Percentiles rank a stretch among this genome's conserved stretches.
phyloP scores from a whole-genome alignment of 257 asterid genomes.

The Solanum bulbocastanum region DNA sequence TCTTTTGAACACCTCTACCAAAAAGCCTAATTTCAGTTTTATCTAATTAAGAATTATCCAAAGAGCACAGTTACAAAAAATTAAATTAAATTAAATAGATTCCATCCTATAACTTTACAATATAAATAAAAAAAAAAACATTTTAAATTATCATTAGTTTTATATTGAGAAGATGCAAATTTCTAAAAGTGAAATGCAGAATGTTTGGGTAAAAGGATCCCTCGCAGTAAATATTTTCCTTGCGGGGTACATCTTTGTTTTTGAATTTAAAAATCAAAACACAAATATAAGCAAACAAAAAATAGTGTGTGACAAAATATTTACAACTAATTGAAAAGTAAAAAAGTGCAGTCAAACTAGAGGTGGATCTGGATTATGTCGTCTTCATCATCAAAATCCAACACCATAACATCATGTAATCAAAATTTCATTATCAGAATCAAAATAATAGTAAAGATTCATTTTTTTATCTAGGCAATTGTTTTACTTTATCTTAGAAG shows the following conservation, averaged over 20 bases:
- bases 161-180: not conserved
- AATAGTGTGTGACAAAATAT: no score
- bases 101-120: not conserved
- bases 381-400: not conserved
- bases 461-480: not conserved
- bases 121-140: no score
- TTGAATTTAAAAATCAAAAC: no score
- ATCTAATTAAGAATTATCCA: not conserved
- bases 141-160: not conserved
- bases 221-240: not conserved
- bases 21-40: no score
- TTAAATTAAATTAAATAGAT: no score
- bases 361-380: not conserved
- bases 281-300: not conserved
- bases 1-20: not conserved
- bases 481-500: not conserved
- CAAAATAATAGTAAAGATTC: not conserved
- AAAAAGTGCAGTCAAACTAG: not conserved
- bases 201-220: not conserved
- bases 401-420: not conserved
- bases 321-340: not conserved
- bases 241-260: not conserved
- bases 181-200: not conserved
- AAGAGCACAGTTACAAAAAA: not conserved
- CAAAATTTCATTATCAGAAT: not conserved